These are phyloP conservation scores for Phytophthora pini DNA, from an alignment of 352 stramenopile species.

Conservation along the genomic window DNA sequence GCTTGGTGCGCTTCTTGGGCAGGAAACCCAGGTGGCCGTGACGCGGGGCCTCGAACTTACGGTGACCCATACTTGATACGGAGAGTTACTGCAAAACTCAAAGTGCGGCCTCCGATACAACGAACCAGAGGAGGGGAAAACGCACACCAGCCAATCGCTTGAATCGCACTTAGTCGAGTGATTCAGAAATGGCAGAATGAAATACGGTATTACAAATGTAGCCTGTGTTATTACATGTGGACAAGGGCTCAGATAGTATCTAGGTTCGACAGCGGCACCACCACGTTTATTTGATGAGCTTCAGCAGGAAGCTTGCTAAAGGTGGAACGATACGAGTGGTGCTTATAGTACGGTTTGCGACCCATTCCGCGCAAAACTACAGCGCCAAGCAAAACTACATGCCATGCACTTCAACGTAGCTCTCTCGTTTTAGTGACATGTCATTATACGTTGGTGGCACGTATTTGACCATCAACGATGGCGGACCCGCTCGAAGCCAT, in stretches of 20 bases:
- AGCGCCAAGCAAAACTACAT: not conserved
- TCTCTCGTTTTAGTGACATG: constrained; percentile 9
- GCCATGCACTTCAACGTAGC: not conserved
- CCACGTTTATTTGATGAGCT: too few relatives aligned
- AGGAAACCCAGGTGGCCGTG: constrained; percentile 99
- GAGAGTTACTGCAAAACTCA: constrained; percentile 88
- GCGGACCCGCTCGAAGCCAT: constrained; percentile 75
- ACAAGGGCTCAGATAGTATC: not conserved
- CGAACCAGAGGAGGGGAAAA: constrained; percentile 1
- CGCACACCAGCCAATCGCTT: constrained; percentile 34
- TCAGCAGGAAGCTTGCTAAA: too few relatives aligned
- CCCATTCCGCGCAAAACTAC: too few relatives aligned
- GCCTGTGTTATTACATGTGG: not conserved
- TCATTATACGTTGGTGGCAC: constrained; percentile 7
- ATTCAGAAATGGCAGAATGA: too few relatives aligned
- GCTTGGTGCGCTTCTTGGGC: constrained; percentile 99
- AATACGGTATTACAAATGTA: not conserved
- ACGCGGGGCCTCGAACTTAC: constrained; percentile 98
- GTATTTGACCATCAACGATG: constrained; percentile 6
- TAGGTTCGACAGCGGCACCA: not conserved
- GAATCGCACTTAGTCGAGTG: constrained; percentile 31
- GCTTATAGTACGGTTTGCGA: too few relatives aligned
- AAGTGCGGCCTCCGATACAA: constrained; percentile 39
- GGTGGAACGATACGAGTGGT: too few relatives aligned
- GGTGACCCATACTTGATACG: constrained; percentile 94